Evolutionary conservation across 495 filamentous ascomycete species (phyloP).

Genomic region (Annulohypoxylon bovei): DNA sequence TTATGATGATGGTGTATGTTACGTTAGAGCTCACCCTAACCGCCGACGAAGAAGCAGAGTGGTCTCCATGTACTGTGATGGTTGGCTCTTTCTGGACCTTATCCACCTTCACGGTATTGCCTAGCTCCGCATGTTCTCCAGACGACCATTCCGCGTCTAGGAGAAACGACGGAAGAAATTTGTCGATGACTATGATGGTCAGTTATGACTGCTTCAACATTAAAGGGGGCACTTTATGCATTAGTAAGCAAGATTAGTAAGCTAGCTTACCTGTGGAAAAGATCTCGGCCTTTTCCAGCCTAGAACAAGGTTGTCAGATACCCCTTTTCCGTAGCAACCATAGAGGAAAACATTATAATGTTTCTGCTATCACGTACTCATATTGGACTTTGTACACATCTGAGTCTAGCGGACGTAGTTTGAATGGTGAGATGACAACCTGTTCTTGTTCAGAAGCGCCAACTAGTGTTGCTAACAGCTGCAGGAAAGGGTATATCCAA

Average conservation of each 20-base stretch:
- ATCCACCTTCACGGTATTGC: constrained; percentile 68
- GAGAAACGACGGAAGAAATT: constrained; percentile 66
- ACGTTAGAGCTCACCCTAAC: neutral
- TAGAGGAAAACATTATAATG: too few species aligned
- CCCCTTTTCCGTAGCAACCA: neutral
- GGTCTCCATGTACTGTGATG: constrained; percentile 50
- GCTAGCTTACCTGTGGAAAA: constrained; percentile 63
- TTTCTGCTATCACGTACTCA: constrained; percentile 10
- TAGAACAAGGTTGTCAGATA: constrained; percentile 38
- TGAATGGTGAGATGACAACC: constrained; percentile 2
- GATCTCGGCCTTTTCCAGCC: constrained; percentile 67
- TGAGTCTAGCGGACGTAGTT: neutral
- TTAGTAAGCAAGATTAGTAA: neutral
- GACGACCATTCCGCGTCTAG: constrained; percentile 62
- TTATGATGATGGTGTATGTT: constrained; percentile 61
- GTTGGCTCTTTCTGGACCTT: constrained; percentile 61
- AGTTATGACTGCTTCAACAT: neutral
- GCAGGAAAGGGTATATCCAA: constrained; percentile 8
- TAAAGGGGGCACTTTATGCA: neutral
- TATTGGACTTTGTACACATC: constrained; percentile 28
- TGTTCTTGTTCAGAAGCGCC: constrained; percentile 10
- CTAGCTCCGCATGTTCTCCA: constrained; percentile 59
- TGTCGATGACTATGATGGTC: constrained; percentile 64
- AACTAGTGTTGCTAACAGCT: neutral
- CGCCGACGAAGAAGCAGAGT: constrained; percentile 3